Base-by-base conservation (phyloP, 23 red algal genomes). In the Gracilaria vermiculophylla region DNA sequence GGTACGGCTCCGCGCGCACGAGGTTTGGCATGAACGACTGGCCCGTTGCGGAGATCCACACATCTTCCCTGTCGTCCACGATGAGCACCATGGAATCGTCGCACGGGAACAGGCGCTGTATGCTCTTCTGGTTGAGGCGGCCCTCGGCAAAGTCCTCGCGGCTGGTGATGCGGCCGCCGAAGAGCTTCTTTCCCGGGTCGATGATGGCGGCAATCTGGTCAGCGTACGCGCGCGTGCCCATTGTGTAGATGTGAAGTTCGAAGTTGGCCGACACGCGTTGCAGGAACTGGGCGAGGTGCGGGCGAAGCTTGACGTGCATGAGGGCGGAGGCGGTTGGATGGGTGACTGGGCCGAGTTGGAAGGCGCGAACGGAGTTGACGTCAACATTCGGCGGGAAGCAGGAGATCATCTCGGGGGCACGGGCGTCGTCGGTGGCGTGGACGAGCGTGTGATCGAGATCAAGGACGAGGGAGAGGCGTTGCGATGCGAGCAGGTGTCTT, bases 181-280 rank as follows among this genome's bases (percentile, higher is more conserved):
- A 99, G n/a, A 99, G 76, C 57, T 53, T 64, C 36, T 87, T 86
- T 4, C 78, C 58, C 0, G 93, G 89, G 57, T 99, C 97, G 33
- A 99, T 91, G 14, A 99, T 82, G 14, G 69, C 43, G 15, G 97
- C 97, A 24, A 99, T 76, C 36, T 79, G 62, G 56, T 91, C 97
- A 5, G 97, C 97, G 72, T 99, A 99, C 8, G 80, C 42, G 6
- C 97, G 92, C 42, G 82, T 95, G 60, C 97, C 97, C 97, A 99
- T 99, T 10, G 97, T 99, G 69, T 99, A 99, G 85, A 99, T 99
- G 55, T 99, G 97, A 28, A 99, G 77, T 62, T 99, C 90, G 78
- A 96, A 99, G 45, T 77, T 85, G 50, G 15, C 34, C 28, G 74
- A 69, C 23, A 93, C 16, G 13, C 53, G 58, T 24, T 45, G 55